Percentiles rank a stretch among this genome's conserved stretches.
phyloP scores from a whole-genome alignment of 495 filamentous ascomycete species.

The Penicillium ucsense region DNA sequence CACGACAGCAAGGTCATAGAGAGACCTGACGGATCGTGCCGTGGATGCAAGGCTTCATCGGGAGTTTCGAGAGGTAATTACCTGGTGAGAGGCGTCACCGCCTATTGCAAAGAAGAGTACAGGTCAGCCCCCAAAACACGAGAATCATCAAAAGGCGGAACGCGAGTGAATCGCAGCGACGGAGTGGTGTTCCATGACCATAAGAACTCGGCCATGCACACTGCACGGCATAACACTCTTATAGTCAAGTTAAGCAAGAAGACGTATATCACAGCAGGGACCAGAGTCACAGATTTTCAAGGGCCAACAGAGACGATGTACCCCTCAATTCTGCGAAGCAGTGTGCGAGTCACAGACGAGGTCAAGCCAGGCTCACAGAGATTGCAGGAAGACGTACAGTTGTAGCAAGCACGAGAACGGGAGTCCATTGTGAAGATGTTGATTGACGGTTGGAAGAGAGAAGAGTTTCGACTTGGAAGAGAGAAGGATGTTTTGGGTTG shows the following conservation, averaged over 20 bases:
- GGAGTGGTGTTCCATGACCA: background rate
- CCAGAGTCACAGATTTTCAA: background rate
- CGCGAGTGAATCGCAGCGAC: background rate
- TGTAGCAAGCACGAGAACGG: constrained; percentile 61
- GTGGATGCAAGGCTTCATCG: too few species aligned
- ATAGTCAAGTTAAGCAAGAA: background rate
- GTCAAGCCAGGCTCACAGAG: background rate
- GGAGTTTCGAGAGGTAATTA: constrained; percentile 11
- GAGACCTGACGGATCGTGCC: too few species aligned
- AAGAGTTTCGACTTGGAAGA: background rate
- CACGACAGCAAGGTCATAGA: too few species aligned
- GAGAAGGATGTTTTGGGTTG: constrained; percentile 4
- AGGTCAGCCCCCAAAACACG: constrained; percentile 17
- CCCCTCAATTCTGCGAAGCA: constrained; percentile 1
- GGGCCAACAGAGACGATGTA: background rate
- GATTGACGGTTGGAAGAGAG: background rate
- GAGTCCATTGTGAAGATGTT: constrained; percentile 36
- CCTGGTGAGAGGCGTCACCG: constrained; percentile 67
- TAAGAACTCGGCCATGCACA: background rate
- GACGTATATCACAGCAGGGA: background rate
- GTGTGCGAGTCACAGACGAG: constrained; percentile 10
- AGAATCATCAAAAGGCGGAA: background rate
- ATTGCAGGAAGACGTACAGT: constrained; percentile 51
- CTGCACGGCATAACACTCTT: background rate
- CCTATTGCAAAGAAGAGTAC: constrained; percentile 36